phyloP scores from a whole-genome alignment of 1,284 basidiomycete genomes.

The Ceratobasidium sp. region DNA sequence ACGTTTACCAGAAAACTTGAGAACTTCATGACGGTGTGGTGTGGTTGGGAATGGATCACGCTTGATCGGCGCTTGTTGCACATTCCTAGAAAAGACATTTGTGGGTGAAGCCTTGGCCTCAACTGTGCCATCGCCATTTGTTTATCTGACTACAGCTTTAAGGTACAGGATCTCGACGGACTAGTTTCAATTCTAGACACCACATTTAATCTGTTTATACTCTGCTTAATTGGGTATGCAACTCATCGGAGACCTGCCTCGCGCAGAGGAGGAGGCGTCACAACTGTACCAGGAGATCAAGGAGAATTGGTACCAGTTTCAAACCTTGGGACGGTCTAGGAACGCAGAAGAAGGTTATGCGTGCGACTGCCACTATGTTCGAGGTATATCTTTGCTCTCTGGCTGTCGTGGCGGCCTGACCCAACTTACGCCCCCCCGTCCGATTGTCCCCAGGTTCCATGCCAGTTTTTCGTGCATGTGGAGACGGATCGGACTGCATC shows the following conservation, averaged over 20 bases:
- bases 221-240: constrained; percentile 16
- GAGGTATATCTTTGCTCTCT: constrained; percentile 67
- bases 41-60: constrained; percentile 14
- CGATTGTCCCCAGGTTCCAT: constrained; percentile 58
- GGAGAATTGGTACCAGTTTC: constrained; percentile 89
- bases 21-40: constrained; percentile 62
- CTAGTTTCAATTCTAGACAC: not conserved
- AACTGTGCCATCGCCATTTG: constrained; percentile 30
- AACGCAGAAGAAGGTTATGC: constrained; percentile 92
- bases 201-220: not conserved
- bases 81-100: constrained; percentile 23
- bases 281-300: constrained; percentile 78
- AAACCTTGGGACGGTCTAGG: constrained; percentile 84
- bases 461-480: constrained; percentile 74
- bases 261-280: constrained; percentile 78
- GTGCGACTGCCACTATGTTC: constrained; percentile 88
- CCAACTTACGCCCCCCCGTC: constrained; percentile 28
- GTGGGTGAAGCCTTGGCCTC: constrained; percentile 15
- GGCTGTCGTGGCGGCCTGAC: constrained; percentile 20
- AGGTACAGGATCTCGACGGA: not conserved
- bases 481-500: constrained; percentile 93
- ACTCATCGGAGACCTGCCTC: constrained; percentile 80
- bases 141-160: constrained; percentile 1
- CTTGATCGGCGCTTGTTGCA: constrained; percentile 37
- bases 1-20: constrained; percentile 70